Conservation (phyloP, 495 filamentous ascomycete genomes). For the Trichocladium antarcticum region DNA sequence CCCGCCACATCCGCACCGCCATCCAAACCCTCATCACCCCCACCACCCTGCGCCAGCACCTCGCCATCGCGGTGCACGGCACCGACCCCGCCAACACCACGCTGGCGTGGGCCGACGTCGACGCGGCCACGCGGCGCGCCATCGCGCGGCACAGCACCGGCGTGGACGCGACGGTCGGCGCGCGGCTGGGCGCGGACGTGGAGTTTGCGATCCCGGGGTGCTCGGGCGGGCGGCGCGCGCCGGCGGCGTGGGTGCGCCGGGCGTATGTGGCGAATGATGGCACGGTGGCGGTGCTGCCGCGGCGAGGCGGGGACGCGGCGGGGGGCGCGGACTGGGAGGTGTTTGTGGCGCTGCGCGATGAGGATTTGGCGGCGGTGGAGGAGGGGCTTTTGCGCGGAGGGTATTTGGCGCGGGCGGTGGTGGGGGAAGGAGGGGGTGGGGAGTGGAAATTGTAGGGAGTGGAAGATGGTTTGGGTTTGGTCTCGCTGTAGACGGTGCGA, state of each 20-base stretch:
- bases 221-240: not conserved
- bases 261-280: constrained; percentile 2
- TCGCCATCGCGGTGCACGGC: not conserved
- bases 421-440: too few species aligned
- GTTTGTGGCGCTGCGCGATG: not conserved
- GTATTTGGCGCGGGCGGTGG: not conserved
- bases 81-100: not conserved
- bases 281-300: not conserved
- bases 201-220: constrained; percentile 4
- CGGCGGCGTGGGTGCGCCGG: constrained; percentile 1
- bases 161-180: not conserved
- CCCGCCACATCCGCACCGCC: not conserved
- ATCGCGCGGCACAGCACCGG: not conserved
- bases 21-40: not conserved
- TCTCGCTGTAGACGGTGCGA: too few species aligned
- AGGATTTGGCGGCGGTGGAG: constrained; percentile 1
- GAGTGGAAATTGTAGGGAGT: too few species aligned
- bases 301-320: not conserved
- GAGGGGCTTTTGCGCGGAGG: not conserved
- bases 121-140: not conserved
- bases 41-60: not conserved
- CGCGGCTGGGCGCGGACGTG: not conserved
- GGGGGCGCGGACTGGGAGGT: constrained; percentile 5
- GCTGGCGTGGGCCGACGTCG: not conserved
- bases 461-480: too few species aligned